Conservation (phyloP, 768 basidiomycete genomes). For the Pulveroboletus sp. region DNA sequence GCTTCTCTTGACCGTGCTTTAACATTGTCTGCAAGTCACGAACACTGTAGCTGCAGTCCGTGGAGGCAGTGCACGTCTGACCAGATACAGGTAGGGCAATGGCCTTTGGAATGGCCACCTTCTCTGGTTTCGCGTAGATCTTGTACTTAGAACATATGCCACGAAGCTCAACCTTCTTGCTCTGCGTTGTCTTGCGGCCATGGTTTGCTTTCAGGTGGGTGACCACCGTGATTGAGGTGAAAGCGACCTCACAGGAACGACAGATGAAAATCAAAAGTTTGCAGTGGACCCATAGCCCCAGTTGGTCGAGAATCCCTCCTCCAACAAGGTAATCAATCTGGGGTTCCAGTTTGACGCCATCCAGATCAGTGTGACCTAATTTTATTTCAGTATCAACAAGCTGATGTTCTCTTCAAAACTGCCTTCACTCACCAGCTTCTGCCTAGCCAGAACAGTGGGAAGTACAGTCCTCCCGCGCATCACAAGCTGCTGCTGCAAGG, state of each 20-base stretch:
- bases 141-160: too few species aligned
- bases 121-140: neutral
- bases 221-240: neutral
- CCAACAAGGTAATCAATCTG: too few species aligned
- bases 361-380: too few species aligned
- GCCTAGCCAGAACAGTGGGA: too few species aligned
- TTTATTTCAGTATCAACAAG: too few species aligned
- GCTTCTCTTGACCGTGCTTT: conserved; percentile 2
- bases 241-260: neutral
- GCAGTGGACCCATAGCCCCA: conserved; percentile 1
- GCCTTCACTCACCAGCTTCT: too few species aligned
- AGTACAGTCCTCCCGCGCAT: too few species aligned
- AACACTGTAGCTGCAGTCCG: too few species aligned
- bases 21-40: conserved; percentile 1
- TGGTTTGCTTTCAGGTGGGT: neutral
- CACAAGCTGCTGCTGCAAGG: too few species aligned
- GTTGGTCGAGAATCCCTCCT: neutral
- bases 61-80: neutral
- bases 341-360: too few species aligned
- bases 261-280: neutral
- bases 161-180: neutral
- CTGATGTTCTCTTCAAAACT: too few species aligned
- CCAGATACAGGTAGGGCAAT: neutral
- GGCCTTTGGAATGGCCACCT: neutral
- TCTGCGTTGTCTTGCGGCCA: neutral